These are phyloP conservation scores for Kluyveromyces starmeri DNA, from an alignment of 805 yeast species.

Conservation along the genomic window DNA sequence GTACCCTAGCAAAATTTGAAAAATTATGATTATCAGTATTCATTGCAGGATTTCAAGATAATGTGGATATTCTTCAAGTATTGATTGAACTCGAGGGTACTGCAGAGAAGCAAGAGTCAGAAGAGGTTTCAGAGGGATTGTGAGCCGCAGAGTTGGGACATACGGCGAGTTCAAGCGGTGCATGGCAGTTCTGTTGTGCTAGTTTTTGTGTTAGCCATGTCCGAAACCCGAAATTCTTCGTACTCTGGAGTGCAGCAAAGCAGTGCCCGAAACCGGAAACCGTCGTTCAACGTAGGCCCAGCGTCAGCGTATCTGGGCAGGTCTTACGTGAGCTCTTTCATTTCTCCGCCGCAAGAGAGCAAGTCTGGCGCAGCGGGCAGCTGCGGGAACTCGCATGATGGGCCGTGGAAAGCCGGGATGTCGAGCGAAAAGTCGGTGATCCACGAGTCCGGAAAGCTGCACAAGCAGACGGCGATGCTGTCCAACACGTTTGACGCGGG, in stretches of 20 bases:
- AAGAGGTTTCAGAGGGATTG: too few relatives aligned
- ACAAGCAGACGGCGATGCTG: conserved; percentile 28
- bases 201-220: neutral
- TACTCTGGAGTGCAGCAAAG: neutral
- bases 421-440: conserved; percentile 11
- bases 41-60: too few relatives aligned
- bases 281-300: conserved; percentile 5
- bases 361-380: neutral
- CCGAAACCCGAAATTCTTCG: neutral
- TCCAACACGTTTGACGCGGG: conserved; percentile 20
- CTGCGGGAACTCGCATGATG: neutral
- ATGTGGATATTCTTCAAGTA: too few relatives aligned
- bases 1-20: too few relatives aligned
- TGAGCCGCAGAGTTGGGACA: too few relatives aligned
- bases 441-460: conserved; percentile 22
- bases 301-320: conserved; percentile 19
- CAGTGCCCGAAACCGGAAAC: conserved; percentile 1
- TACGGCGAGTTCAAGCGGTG: too few relatives aligned
- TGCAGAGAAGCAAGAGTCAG: too few relatives aligned
- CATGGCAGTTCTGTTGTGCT: too few relatives aligned
- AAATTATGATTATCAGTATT: too few relatives aligned
- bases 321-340: conserved; percentile 23
- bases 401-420: conserved; percentile 2
- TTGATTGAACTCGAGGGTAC: too few relatives aligned
- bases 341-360: conserved; percentile 12